Base-by-base conservation (phyloP, 2,329 filamentous ascomycete genomes). In the Fusarium mexicanum region DNA sequence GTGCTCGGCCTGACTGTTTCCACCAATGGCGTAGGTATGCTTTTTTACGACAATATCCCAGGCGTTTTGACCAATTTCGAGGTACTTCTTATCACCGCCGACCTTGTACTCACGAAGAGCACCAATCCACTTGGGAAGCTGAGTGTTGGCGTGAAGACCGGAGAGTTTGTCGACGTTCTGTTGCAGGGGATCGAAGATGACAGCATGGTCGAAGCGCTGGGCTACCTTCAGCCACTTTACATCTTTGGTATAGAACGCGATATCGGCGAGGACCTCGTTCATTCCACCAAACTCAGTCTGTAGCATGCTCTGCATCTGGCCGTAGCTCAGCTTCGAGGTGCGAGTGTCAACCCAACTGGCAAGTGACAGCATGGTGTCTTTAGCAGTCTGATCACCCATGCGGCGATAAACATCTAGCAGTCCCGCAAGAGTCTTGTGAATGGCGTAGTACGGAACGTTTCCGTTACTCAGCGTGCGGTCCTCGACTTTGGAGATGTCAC, bases 121-220 rank as follows among this genome's bases (percentile, higher is more conserved):
- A 14, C 87, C 87, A 20, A 89, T 87, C 86, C 86, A 88, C 67
- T 89, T 88, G 6, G 87, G 86, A 3, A 88, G 82, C 54, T 89
- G 84, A 0, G 87, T 89, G 71, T 89, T 89, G 48, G 87, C 87
- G 64, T 89, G 87, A 6, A 86, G 77, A 1, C 87, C 87, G 51
- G 83, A 80, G 29, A 89, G 81, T 3, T 79, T 72, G 66, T 89
- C 87, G n/a, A 81, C 73, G 46, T 85, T 83, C 16, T 79, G 73
- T 0, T 86, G 85, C 0, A 89, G 80, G 1, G 86, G 86, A 48
- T 87, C 81, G 61, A 88, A 85, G 6, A 87, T 80, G 3, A 79
- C 77, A 2, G 84, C 83, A 59, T 88, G 87, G 68, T 89, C 86
- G 75, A 88, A 89, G 4, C 86, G 83, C 59, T 84, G 80, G 3